Evolutionary conservation across 2,329 filamentous ascomycete genomes (phyloP), one percentile per base, ranked within the genome.

Genomic region (Pyrenochaeta sp.): DNA sequence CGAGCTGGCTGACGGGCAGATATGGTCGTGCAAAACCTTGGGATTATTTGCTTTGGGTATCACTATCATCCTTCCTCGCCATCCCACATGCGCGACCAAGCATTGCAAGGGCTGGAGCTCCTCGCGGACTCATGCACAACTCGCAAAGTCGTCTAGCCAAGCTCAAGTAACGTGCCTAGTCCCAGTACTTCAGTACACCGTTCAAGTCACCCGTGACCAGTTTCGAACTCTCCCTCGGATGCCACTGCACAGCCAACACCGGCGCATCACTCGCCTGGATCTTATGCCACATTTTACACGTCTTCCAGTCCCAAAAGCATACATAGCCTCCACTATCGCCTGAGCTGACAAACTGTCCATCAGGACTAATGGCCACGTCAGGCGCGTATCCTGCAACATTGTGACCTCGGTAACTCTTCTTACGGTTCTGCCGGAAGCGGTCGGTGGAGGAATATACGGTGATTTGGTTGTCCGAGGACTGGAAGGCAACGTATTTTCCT

Each of bases 291-390:
- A 99, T 94, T 80, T 97, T 98, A 76, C 94, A 96, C 33, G 92
- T 97, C 85, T 99, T 99, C 91, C 93, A 99, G 77, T 98, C 95
- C 92, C 93, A 99, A 79, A 98, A 97, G 77, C 91, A 96, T 42
- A 97, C 87, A 69, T 86, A 97, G 31, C 96, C 95, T 14, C 86
- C 92, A 45, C 87, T 91, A 75, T 99, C 95, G 57, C 95, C 95
- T 15, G 86, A 90, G 17, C 87, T 89, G 49, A 99, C 82, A 74
- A 97, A 96, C 72, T 96, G 92, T 0, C 95, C 95, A 73, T 98
- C 95, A 0, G 93, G 91, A 67, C 88, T 92, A 71, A 96, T 90
- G 46, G 90, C 88, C 45, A 99, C 83, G 68, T 97, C 95, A 58
- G 98, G 92, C 2, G 90, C 93, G 69, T 96, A 93, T 2, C 96